phyloP scores from a whole-genome alignment of 495 filamentous ascomycete genomes.

The Xylaria intraflava region DNA sequence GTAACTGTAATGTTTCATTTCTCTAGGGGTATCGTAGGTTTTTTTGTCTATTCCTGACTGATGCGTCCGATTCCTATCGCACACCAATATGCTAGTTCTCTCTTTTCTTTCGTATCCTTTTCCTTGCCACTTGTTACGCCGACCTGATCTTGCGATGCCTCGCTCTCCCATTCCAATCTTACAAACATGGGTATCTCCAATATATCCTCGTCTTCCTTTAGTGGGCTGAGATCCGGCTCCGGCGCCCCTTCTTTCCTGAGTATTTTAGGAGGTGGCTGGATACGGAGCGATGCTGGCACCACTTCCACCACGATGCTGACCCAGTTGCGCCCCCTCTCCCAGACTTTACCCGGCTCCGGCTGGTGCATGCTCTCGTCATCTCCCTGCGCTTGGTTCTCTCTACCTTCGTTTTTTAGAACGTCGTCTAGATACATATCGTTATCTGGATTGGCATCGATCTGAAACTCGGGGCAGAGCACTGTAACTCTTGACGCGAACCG shows the following conservation, averaged over 20 bases:
- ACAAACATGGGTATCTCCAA: conserved; percentile 94
- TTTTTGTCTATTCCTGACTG: conserved; percentile 28
- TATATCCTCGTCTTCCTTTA: conserved; percentile 76
- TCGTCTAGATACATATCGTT: conserved; percentile 74
- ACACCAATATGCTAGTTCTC: conserved; percentile 92
- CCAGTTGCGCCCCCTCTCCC: conserved; percentile 93
- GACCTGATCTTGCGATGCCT: conserved; percentile 61
- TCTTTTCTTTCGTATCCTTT: conserved; percentile 44
- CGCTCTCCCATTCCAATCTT: conserved; percentile 83
- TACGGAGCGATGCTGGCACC: conserved; percentile 55
- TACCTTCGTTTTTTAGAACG: conserved; percentile 52
- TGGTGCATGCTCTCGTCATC: conserved; percentile 38
- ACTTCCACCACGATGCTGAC: conserved; percentile 88
- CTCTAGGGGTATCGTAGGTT: conserved; percentile 27
- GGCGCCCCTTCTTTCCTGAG: conserved; percentile 20
- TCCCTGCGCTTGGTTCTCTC: conserved; percentile 34
- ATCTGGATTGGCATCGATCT: conserved; percentile 90
- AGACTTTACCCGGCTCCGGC: conserved; percentile 88
- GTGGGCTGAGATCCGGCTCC: conserved; percentile 24
- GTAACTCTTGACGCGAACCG: conserved; percentile 73
- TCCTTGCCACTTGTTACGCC: conserved; percentile 30
- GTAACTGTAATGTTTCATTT: not conserved
- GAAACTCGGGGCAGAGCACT: conserved; percentile 89
- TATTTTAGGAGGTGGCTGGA: conserved; percentile 18
- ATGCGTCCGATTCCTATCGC: conserved; percentile 85